These are phyloP conservation scores for Pyrenophora tritici-repentis DNA, from an alignment of 2,329 filamentous ascomycete genomes.

Conservation along the genomic window DNA sequence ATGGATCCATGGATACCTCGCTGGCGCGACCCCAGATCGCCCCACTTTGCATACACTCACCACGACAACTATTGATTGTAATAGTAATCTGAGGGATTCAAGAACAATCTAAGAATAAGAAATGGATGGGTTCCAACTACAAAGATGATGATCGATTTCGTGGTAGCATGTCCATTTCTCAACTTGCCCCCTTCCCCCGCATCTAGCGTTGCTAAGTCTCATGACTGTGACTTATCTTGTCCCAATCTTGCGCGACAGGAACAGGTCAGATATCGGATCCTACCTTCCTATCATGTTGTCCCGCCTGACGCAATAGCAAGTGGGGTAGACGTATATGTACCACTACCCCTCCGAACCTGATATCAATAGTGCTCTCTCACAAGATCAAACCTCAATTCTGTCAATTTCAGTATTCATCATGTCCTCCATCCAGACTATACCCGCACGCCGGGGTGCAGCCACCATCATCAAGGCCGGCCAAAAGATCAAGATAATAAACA, in stretches of 20 bases:
- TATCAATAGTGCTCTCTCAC: neutral
- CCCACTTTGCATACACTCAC: neutral
- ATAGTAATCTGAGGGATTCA: too few species aligned
- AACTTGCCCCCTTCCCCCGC: neutral
- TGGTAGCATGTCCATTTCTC: too few species aligned
- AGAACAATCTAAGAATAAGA: too few species aligned
- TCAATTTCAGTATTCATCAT: conserved; percentile 9
- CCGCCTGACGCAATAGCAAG: conserved; percentile 12
- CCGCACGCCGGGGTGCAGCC: conserved; percentile 53
- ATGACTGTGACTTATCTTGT: conserved; percentile 8
- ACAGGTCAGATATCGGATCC: neutral
- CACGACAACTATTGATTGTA: too few species aligned
- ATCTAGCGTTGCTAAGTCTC: conserved; percentile 4
- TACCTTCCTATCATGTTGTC: conserved; percentile 21
- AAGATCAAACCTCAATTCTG: neutral
- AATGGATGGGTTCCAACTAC: too few species aligned
- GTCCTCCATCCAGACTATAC: conserved; percentile 41
- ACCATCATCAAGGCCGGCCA: conserved; percentile 46
- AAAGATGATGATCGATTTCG: too few species aligned
- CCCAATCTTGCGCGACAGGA: neutral
- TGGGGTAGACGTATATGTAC: conserved; percentile 13
- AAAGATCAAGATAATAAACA: conserved; percentile 54
- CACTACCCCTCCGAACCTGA: neutral
- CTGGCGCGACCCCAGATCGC: neutral
- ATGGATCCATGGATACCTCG: too few species aligned